Evolutionary conservation across 2,329 filamentous ascomycete species (phyloP), one percentile per base, ranked within the genome.

Genomic region (Ambrosiella beaveri): DNA sequence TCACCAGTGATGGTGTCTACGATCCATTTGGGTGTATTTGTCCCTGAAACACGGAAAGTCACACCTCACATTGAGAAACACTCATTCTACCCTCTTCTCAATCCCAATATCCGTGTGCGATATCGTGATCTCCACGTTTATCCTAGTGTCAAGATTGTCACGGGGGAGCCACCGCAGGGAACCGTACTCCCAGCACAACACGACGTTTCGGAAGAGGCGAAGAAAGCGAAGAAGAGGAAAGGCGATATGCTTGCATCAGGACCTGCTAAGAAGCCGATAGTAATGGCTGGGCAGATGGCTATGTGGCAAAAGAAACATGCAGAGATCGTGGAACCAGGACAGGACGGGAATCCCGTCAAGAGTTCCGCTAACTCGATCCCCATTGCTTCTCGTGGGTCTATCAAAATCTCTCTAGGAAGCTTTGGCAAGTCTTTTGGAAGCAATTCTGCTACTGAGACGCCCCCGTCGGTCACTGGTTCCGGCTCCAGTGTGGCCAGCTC

Each of bases 21-120:
- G 63, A 89, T 90, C 44, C 87, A 93, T 63, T 80, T 86, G n/a
- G 87, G 87, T 4, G 86, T 93, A 2, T 93, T 94, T 65, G 79
- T 90, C 11, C 86, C 85, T 0, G 83, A 86, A 49, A 74, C 85
- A 54, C 78, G 82, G 55, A 74, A 76, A 7, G 59, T 73, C 1
- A 74, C 74, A 4, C 72, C 77, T 0, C 76, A 77, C 15, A 78
- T 74, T n/a, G 75, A 79, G 12, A 74, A 71, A 51, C 82, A 82
- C 66, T 85, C 83, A 0, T 90, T 91, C 65, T 75, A 76, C 38
- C 84, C 85, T 1, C 73, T 87, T 1, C 81, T 80, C 63, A 89
- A 89, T 64, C 75, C 82, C 1, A 73, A 76, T 0, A 69, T 86
- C 59, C 80, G 81, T 61, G 75, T 90, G 47, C 82, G 82, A 65